These are phyloP conservation scores for Coelastrella sp. DNA, from an alignment of 139 green algal species.

Conservation along the genomic window DNA sequence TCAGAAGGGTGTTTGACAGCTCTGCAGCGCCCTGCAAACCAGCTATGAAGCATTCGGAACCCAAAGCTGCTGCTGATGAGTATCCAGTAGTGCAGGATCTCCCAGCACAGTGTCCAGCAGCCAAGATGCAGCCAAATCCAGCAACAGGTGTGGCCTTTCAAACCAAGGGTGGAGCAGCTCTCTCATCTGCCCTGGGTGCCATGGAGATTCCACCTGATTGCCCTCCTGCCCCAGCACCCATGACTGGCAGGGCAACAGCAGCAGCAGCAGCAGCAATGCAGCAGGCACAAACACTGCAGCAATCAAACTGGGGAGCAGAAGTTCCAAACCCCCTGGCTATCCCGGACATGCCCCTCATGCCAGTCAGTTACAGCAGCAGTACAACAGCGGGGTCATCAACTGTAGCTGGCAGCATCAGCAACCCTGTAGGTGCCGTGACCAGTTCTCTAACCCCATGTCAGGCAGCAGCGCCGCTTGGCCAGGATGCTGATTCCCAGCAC, in stretches of 20 bases:
- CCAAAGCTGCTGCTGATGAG: not conserved
- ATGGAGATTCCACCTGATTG: constrained; percentile 10
- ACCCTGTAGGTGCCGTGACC: not conserved
- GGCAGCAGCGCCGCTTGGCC: not conserved
- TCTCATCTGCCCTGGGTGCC: constrained; percentile 15
- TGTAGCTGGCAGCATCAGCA: not conserved
- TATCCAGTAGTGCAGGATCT: not conserved
- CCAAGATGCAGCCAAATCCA: not conserved
- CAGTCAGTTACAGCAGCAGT: no score
- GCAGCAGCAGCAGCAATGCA: not conserved
- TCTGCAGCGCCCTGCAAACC: constrained; percentile 19
- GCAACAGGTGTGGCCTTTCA: constrained; percentile 1
- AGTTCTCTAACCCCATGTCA: no score
- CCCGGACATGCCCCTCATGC: constrained; percentile 6
- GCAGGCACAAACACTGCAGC: no score
- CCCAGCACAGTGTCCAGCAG: not conserved
- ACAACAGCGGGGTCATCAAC: no score
- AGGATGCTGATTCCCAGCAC: not conserved
- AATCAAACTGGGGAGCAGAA: no score
- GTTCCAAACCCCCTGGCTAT: not conserved
- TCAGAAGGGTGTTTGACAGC: not conserved
- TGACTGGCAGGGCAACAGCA: not conserved
- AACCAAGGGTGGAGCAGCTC: constrained; percentile 22
- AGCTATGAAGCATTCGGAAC: constrained; percentile 18
- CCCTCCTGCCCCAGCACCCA: not conserved